phyloP scores from a whole-genome alignment of 352 stramenopile species.

The Pythium guiyangense region DNA sequence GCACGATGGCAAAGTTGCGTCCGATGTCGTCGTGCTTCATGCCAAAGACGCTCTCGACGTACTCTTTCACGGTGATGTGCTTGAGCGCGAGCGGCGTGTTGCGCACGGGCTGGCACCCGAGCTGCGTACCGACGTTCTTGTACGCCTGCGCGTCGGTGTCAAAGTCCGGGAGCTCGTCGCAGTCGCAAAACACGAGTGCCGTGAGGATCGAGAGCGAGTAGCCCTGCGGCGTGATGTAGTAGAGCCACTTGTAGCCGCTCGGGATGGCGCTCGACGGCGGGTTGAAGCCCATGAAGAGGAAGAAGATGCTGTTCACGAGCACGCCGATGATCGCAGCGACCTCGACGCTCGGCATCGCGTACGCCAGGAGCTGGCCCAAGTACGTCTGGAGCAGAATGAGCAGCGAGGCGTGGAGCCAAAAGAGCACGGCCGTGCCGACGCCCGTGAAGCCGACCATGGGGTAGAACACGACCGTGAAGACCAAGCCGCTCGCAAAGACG shows the following conservation, averaged over 20 bases:
- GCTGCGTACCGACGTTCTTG: constrained; percentile 14
- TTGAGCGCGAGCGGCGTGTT: constrained; percentile 24
- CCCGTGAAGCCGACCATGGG: constrained; percentile 43
- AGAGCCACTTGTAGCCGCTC: constrained; percentile 25
- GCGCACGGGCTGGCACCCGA: constrained; percentile 36
- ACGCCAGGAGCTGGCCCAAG: constrained; percentile 67
- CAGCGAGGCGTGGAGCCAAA: constrained; percentile 55
- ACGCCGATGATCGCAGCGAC: constrained; percentile 29
- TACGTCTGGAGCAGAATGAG: constrained; percentile 54
- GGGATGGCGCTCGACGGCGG: constrained; percentile 22
- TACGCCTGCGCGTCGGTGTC: constrained; percentile 22
- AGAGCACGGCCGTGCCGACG: constrained; percentile 41
- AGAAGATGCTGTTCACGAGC: constrained; percentile 39
- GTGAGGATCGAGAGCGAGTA: constrained; percentile 37
- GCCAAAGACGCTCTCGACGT: constrained; percentile 36
- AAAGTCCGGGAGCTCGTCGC: constrained; percentile 26
- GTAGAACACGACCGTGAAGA: constrained; percentile 70
- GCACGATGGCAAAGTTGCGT: constrained; percentile 33
- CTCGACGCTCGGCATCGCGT: constrained; percentile 30
- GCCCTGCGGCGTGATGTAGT: constrained; percentile 29
- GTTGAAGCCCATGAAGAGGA: constrained; percentile 52
- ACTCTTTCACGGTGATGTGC: constrained; percentile 50
- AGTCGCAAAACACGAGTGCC: constrained; percentile 37
- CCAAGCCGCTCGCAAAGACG: constrained; percentile 22
- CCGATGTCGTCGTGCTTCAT: constrained; percentile 58